phyloP scores from a whole-genome alignment of 2,329 filamentous ascomycete species.

The Dissoconium aciculare region DNA sequence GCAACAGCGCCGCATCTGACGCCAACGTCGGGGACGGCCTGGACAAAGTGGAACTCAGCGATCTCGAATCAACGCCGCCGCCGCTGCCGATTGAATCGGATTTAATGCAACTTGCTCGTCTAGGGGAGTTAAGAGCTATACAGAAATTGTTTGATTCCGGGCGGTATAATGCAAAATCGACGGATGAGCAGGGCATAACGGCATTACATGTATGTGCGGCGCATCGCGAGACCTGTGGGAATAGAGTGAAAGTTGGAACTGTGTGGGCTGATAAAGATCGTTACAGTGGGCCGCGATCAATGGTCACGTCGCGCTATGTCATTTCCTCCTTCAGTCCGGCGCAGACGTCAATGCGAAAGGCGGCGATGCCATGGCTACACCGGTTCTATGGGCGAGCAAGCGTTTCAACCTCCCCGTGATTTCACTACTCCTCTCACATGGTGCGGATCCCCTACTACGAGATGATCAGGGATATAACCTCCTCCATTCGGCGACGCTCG shows the following conservation, averaged over 20 bases:
- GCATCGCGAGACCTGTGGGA: slow-evolving; percentile 2
- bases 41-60: slow-evolving; percentile 23
- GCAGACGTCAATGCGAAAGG: slow-evolving; percentile 91
- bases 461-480: slow-evolving; percentile 97
- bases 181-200: slow-evolving; percentile 85
- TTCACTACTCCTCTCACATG: slow-evolving; percentile 76
- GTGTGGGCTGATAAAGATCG: slow-evolving; percentile 6
- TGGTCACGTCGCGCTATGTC: slow-evolving; percentile 94
- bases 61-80: slow-evolving; percentile 21
- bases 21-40: slow-evolving; percentile 20
- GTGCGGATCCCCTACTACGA: slow-evolving; percentile 80
- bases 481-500: slow-evolving; percentile 89
- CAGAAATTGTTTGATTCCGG: slow-evolving; percentile 77
- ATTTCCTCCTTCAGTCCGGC: slow-evolving; percentile 73
- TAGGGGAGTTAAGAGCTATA: slow-evolving; percentile 76
- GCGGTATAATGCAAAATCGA: slow-evolving; percentile 67
- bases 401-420: slow-evolving; percentile 94
- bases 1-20: slow-evolving; percentile 12
- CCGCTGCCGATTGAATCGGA: slow-evolving; percentile 51
- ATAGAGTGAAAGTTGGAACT: slow-evolving; percentile 6
- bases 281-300: slow-evolving; percentile 94
- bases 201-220: slow-evolving; percentile 61
- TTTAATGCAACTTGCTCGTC: slow-evolving; percentile 85
- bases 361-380: slow-evolving; percentile 85
- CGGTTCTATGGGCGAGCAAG: slow-evolving; percentile 93